A percentile compares a stretch with the other conserved stretches of the same genome.
Conservation (phyloP, 179 eudicot species). For the Gypsophila paniculata region DNA sequence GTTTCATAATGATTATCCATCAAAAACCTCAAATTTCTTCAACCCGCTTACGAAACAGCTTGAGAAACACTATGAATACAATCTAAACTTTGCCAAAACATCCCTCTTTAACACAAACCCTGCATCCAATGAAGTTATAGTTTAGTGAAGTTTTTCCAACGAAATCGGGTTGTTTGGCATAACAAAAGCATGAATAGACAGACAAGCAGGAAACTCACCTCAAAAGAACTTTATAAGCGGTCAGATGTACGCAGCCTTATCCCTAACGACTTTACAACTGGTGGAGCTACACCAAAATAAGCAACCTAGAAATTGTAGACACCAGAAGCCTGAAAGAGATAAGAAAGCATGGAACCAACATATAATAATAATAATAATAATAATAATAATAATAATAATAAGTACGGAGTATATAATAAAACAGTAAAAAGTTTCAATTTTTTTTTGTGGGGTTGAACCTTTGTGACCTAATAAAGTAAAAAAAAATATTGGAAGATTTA, state of each 20-base stretch:
- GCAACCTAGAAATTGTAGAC: constrained; percentile 3
- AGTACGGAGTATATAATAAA: neutral
- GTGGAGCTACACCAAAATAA: neutral
- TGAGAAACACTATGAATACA: constrained; percentile 26
- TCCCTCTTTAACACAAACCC: constrained; percentile 6
- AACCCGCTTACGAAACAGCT: constrained; percentile 17
- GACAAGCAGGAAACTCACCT: constrained; percentile 3
- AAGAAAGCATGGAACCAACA: constrained; percentile 23
- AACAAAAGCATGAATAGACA: constrained; percentile 3
- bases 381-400: neutral
- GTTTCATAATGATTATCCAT: constrained; percentile 34
- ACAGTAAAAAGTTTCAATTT: constrained; percentile 19
- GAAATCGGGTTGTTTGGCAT: neutral
- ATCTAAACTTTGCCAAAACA: constrained; percentile 17
- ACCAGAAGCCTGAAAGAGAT: constrained; percentile 13
- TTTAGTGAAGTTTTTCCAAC: neutral
- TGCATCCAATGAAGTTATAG: no score
- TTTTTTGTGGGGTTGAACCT: constrained; percentile 17
- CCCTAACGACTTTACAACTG: constrained; percentile 10
- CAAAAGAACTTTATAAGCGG: neutral
- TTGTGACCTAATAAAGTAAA: constrained; percentile 1
- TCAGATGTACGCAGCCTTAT: constrained; percentile 17
- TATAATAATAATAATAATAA: neutral
- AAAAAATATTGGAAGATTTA: neutral
- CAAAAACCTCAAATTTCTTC: constrained; percentile 18